phyloP scores from a whole-genome alignment of 148 eudicot species.

The Arbutus unedo region DNA sequence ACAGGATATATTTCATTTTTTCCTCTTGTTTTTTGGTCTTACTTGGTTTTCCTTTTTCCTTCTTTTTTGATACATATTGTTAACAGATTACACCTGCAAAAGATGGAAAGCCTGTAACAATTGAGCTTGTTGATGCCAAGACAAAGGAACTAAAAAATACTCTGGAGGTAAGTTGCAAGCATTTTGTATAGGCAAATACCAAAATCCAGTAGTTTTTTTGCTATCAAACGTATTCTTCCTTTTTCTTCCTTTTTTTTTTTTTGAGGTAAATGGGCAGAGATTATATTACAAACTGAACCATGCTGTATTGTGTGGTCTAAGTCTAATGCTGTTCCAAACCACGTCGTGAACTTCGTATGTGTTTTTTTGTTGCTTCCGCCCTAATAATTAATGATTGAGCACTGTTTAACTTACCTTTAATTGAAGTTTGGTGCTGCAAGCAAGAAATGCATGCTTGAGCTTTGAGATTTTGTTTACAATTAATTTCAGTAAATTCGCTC shows the following conservation, averaged over 20 bases:
- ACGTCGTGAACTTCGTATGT: not conserved
- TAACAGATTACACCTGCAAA: conserved; percentile 94
- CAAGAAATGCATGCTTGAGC: not conserved
- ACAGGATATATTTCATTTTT: not conserved
- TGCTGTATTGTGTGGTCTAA: not conserved
- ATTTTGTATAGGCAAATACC: conserved; percentile 6
- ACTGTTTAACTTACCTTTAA: not conserved
- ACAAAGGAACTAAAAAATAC: conserved; percentile 86
- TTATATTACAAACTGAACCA: not conserved
- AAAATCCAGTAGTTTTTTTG: not conserved
- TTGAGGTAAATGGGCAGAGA: not conserved
- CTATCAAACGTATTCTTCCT: not conserved
- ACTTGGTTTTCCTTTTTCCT: not conserved
- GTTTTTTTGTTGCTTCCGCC: not conserved
- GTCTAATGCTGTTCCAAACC: not conserved
- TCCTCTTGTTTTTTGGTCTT: conserved; percentile 4
- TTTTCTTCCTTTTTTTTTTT: not conserved
- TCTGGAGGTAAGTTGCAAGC: conserved; percentile 59
- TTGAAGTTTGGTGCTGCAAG: not conserved
- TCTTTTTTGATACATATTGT: conserved; percentile 9
- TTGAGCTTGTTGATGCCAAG: conserved; percentile 97
- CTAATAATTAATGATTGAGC: not conserved
- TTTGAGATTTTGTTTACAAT: not conserved
- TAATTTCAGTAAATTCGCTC: not conserved
- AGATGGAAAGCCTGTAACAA: conserved; percentile 94